Percentiles rank a stretch among this genome's conserved stretches.
These are phyloP conservation scores for Passiflora organensis DNA, from an alignment of 345 rosid genomes.

Conservation along the genomic window DNA sequence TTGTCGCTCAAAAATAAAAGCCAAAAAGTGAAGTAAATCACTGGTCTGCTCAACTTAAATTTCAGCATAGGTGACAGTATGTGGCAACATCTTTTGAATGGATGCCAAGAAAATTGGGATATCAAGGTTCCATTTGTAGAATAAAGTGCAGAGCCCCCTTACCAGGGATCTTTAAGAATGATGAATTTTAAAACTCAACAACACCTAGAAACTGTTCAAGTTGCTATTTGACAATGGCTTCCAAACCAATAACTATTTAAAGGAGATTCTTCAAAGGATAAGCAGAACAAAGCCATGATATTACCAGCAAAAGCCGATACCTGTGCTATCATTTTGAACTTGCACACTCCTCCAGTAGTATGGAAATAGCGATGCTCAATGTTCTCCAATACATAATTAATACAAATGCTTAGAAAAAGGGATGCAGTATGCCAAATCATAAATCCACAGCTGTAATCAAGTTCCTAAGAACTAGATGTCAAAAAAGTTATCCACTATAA, in stretches of 20 bases:
- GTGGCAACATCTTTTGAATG: conserved; percentile 44
- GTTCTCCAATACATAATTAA: conserved; percentile 6
- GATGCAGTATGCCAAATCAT: conserved; percentile 1
- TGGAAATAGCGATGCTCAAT: conserved; percentile 19
- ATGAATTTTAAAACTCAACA: conserved; percentile 4
- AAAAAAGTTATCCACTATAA: no score
- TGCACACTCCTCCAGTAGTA: conserved; percentile 33
- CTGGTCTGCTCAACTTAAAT: conserved; percentile 45
- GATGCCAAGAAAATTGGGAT: conserved; percentile 26
- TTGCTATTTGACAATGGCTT: conserved; percentile 18
- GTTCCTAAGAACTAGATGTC: no score
- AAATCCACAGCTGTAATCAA: no score
- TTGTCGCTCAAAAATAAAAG: conserved; percentile 47
- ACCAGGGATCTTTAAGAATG: conserved; percentile 31
- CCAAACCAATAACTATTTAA: conserved; percentile 26
- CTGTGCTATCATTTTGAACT: conserved; percentile 38
- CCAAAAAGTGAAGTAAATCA: conserved; percentile 42
- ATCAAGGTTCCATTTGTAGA: conserved; percentile 15
- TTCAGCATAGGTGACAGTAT: conserved; percentile 47
- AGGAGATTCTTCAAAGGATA: conserved; percentile 18
- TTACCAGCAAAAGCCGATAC: conserved; percentile 38
- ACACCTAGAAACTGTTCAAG: conserved; percentile 32
- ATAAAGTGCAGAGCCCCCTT: conserved; percentile 34
- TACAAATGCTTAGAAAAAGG: conserved; percentile 11
- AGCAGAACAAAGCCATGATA: conserved; percentile 19